phyloP scores from a whole-genome alignment of 441 rosid species.

The Adansonia gregorii region DNA sequence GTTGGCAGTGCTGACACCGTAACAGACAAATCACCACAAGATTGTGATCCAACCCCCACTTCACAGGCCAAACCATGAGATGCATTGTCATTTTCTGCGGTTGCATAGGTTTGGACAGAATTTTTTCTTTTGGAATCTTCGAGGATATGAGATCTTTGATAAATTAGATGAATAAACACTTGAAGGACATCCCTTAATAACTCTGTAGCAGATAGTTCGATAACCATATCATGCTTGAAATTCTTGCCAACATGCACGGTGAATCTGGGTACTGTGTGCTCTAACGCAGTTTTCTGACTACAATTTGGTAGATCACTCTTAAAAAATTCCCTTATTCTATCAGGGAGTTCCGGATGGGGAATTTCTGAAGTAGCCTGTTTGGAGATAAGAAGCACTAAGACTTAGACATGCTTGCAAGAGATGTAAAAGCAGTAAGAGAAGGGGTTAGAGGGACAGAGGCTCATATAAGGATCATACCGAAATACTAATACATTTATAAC shows the following conservation, averaged over 20 bases:
- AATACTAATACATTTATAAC: not conserved
- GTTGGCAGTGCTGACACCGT: constrained; percentile 44
- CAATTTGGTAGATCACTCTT: constrained; percentile 52
- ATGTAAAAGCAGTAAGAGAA: not conserved
- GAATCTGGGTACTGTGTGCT: constrained; percentile 64
- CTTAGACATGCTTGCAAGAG: constrained; percentile 21
- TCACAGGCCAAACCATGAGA: constrained; percentile 38
- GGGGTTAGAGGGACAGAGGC: not conserved
- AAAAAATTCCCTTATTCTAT: constrained; percentile 68
- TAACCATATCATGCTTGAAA: constrained; percentile 59
- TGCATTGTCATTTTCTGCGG: constrained; percentile 29
- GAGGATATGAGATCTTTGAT: constrained; percentile 59
- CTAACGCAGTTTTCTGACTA: constrained; percentile 45
- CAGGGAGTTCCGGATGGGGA: constrained; percentile 64
- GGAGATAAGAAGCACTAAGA: constrained; percentile 27
- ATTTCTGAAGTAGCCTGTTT: constrained; percentile 89
- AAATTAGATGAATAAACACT: constrained; percentile 65
- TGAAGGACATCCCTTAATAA: constrained; percentile 67
- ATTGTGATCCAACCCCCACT: constrained; percentile 36
- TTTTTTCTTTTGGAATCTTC: constrained; percentile 34
- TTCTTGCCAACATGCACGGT: constrained; percentile 55
- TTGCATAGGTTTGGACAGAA: constrained; percentile 34
- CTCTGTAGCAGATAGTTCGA: constrained; percentile 64
- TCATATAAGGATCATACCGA: not conserved
- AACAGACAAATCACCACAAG: constrained; percentile 41